Conservation (phyloP, 2,329 filamentous ascomycete genomes). For the Zymoseptoria tritici region DNA sequence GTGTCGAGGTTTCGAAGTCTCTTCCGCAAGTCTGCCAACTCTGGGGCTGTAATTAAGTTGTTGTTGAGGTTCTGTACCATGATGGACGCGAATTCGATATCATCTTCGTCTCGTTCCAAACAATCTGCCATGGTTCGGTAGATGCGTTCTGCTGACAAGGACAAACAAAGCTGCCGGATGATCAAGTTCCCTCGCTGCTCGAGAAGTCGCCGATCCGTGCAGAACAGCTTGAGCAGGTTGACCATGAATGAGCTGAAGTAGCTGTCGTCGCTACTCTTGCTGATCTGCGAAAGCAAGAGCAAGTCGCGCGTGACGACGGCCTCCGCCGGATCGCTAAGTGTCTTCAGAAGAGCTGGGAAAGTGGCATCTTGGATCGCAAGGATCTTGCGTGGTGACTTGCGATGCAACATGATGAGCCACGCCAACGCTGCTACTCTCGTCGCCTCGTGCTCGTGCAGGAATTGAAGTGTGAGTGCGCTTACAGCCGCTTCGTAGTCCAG, state of each 20-base stretch:
- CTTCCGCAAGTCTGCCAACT: slow-evolving; percentile 84
- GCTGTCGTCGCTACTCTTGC: slow-evolving; percentile 89
- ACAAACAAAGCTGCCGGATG: slow-evolving; percentile 88
- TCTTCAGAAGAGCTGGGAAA: slow-evolving; percentile 92
- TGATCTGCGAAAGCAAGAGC: slow-evolving; percentile 90
- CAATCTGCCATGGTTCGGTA: slow-evolving; percentile 94
- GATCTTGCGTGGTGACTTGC: slow-evolving; percentile 80
- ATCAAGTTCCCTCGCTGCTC: slow-evolving; percentile 94
- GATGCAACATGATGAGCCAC: slow-evolving; percentile 96
- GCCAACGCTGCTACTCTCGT: slow-evolving; percentile 88
- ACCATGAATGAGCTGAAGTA: slow-evolving; percentile 99
- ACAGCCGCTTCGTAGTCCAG: slow-evolving; percentile 96
- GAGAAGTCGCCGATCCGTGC: slow-evolving; percentile 81
- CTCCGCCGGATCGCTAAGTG: slow-evolving; percentile 88
- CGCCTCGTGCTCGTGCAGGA: slow-evolving; percentile 93
- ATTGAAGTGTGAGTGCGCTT: slow-evolving; percentile 83
- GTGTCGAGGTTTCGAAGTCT: slow-evolving; percentile 83
- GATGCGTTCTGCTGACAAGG: slow-evolving; percentile 86
- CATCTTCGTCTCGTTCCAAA: slow-evolving; percentile 87
- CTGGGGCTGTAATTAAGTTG: slow-evolving; percentile 94
- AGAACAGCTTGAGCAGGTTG: slow-evolving; percentile 88
- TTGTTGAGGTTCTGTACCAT: slow-evolving; percentile 99
- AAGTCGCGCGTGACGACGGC: slow-evolving; percentile 92
- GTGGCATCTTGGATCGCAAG: slow-evolving; percentile 95
- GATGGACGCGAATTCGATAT: slow-evolving; percentile 96